Percentiles rank a stretch among this genome's conserved stretches.
Evolutionary conservation across 768 basidiomycete species (phyloP).

Genomic region (Boletus vermiculosoides): DNA sequence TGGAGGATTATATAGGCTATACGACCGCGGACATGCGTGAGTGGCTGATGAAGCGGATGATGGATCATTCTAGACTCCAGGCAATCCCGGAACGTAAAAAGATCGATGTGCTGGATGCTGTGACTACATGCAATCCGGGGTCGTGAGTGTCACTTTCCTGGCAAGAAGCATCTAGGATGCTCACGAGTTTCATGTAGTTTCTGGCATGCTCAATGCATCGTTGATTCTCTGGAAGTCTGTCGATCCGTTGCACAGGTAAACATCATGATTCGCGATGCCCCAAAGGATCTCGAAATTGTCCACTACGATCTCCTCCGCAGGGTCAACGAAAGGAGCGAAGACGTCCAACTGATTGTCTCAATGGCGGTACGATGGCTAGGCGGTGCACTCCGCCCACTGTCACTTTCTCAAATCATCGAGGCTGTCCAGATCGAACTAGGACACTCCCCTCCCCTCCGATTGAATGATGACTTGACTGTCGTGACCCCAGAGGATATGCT

Average conservation of each 20-base stretch:
- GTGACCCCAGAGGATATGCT: conserved; percentile 27
- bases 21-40: conserved; percentile 23
- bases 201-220: conserved; percentile 29
- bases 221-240: conserved; percentile 28
- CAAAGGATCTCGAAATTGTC: conserved; percentile 21
- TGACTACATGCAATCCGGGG: conserved; percentile 11
- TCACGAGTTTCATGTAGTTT: conserved; percentile 17
- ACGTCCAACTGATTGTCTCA: conserved; percentile 25
- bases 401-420: conserved; percentile 28
- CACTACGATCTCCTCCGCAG: conserved; percentile 23
- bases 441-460: conserved; percentile 16
- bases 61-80: conserved; percentile 21
- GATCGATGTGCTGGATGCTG: conserved; percentile 19
- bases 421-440: conserved; percentile 31
- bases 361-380: conserved; percentile 26
- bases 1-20: conserved; percentile 24
- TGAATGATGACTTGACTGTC: conserved; percentile 28
- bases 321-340: conserved; percentile 22
- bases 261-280: conserved; percentile 15
- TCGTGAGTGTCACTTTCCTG: conserved; percentile 16
- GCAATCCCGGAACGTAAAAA: conserved; percentile 25
- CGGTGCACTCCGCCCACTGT: conserved; percentile 27
- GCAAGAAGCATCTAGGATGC: neutral
- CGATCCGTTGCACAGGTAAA: conserved; percentile 27
- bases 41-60: conserved; percentile 27